Base-by-base conservation (phyloP, 176 grass and related monocot genomes). In the Aegilops speltoides region DNA sequence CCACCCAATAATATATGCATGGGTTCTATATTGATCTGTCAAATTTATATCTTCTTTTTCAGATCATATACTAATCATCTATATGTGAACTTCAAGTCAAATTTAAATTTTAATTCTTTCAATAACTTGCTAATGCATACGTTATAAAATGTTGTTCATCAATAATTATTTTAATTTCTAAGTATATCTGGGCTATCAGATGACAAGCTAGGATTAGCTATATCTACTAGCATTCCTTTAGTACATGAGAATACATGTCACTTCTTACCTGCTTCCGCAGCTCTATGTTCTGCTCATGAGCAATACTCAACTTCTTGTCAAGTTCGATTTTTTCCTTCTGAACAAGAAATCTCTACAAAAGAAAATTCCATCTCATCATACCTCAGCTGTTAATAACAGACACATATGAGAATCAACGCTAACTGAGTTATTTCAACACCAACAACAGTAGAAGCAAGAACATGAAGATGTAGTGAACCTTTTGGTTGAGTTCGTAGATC, bases 251-350 rank as follows among this genome's bases (percentile, higher is more conserved):
- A 43, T 43, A 10, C 41, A 43, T 43, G 41, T 10, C n/a, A 59
- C 68, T 17, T 14, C 26, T 66, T 50, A 69, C 84, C 84, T 86
- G 43, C 23, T 70, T 86, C 46, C 79, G 64, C 12, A 86, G 28
- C 24, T 79, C 75, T 13, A 79, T 70, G 25, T 86, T 86, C n/a
- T 79, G 75, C 33, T 41, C 75, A 69, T 60, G 75, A 31, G 32
- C 84, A 79, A 43, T 79, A 15, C 75, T 79, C 46, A 79, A 19
- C 64, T 86, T 54, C 48, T 69, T 86, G 25, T 20, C 67, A 79
- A 86, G 75, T 16, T 70, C 23, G 31, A 79, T 13, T 28, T 86
- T 86, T 14, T 86, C 84, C 64, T 86, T 79, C 64, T 86, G 33
- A 60, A 70, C 34, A 25, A 57, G 48, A 10, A 79, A 56, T 69